Evolutionary conservation across 208 protist species (phyloP).

Genomic region (Wallacemonas sp.): DNA sequence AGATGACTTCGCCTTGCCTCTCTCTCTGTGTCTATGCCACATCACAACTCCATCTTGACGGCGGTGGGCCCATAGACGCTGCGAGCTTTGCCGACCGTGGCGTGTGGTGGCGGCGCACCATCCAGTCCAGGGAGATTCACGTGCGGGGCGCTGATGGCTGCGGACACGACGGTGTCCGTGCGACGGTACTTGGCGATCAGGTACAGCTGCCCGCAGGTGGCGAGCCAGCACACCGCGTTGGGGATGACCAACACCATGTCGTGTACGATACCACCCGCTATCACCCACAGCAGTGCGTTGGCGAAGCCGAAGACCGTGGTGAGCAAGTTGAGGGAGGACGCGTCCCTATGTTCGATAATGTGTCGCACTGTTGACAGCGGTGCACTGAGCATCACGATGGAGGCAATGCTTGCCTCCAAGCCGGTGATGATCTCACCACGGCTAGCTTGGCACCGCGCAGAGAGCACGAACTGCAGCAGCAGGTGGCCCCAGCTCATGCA

Average conservation of each 20-base stretch:
- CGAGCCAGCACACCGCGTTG: background rate
- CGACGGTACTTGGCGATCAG: conserved; percentile 10
- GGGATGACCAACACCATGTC: conserved; percentile 13
- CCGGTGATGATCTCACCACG: conserved; percentile 8
- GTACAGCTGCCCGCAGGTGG: conserved; percentile 7
- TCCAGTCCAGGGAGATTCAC: background rate
- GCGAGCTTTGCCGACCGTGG: background rate
- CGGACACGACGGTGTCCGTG: background rate
- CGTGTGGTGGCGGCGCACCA: background rate
- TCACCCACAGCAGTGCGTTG: conserved; percentile 13
- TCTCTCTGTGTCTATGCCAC: too few relatives aligned
- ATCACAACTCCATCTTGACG: background rate
- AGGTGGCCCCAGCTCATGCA: conserved; percentile 5
- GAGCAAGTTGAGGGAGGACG: conserved; percentile 6
- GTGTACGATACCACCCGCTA: conserved; percentile 7
- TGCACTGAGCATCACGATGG: conserved; percentile 20
- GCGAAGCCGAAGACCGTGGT: conserved; percentile 13
- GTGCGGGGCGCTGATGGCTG: background rate
- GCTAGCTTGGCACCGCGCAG: background rate
- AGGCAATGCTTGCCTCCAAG: conserved; percentile 8
- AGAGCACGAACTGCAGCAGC: background rate
- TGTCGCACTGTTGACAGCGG: conserved; percentile 9
- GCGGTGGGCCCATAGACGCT: background rate
- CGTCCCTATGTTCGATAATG: conserved; percentile 20
- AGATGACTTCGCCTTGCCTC: too few relatives aligned